Evolutionary conservation across 2,329 filamentous ascomycete genomes (phyloP).

Genomic region (Diaporthe ampelina): DNA sequence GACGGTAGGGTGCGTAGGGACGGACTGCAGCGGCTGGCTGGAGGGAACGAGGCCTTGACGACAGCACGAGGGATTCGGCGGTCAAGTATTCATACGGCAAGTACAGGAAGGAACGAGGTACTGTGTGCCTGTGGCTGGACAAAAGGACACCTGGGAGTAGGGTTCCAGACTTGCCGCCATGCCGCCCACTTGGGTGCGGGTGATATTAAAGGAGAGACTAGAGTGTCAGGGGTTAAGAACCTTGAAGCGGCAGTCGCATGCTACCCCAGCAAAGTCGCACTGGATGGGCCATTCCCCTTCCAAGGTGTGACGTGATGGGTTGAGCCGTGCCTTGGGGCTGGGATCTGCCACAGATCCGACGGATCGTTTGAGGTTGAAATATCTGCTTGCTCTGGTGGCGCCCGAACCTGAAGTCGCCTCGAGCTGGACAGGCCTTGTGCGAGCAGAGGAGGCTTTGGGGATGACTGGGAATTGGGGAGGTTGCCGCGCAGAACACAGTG

Average conservation of each 20-base stretch:
- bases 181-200: conserved; percentile 39
- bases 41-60: background rate
- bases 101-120: conserved; percentile 21
- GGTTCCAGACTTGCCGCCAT: conserved; percentile 39
- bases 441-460: background rate
- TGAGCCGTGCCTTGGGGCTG: conserved; percentile 18
- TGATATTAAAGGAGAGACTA: conserved; percentile 40
- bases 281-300: conserved; percentile 25
- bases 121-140: conserved; percentile 26
- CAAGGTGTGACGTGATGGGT: conserved; percentile 28
- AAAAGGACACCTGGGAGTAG: conserved; percentile 33
- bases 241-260: conserved; percentile 39
- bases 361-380: conserved; percentile 23
- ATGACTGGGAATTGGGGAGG: background rate
- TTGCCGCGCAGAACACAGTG: background rate
- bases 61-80: conserved; percentile 26
- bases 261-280: conserved; percentile 34
- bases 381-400: background rate
- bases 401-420: background rate
- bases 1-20: conserved; percentile 16
- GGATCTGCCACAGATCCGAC: conserved; percentile 24
- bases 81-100: conserved; percentile 34
- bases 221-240: conserved; percentile 39
- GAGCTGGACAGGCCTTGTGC: background rate
- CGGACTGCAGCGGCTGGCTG: conserved; percentile 22